Percentiles rank a stretch among this genome's conserved stretches.
Conservation (phyloP, 148 eudicot genomes). For the Agrostemma githago region DNA sequence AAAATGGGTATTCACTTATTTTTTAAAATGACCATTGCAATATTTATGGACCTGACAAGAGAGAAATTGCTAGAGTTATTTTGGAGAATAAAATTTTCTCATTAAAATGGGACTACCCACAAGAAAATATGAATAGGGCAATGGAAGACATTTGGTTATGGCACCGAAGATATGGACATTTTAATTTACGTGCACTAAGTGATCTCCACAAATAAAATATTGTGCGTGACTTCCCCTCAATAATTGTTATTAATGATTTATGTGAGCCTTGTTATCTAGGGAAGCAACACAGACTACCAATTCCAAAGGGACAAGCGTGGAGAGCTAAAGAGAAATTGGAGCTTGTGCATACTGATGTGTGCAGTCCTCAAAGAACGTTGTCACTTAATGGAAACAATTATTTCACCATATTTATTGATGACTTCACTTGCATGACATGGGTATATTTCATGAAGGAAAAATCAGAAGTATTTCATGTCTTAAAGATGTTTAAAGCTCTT, state of each 20-base stretch:
- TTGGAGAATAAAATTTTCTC: too few relatives aligned
- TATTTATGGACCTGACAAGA: too few relatives aligned
- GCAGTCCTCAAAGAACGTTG: conserved; percentile 1
- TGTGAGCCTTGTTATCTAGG: conserved; percentile 16
- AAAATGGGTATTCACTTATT: too few relatives aligned
- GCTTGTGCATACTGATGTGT: conserved; percentile 10
- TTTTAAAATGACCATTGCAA: too few relatives aligned
- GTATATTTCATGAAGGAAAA: conserved; percentile 14
- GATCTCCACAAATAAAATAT: too few relatives aligned
- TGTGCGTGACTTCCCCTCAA: too few relatives aligned
- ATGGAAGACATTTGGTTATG: too few relatives aligned
- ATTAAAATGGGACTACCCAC: not conserved
- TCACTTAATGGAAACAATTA: not conserved
- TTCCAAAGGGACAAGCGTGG: conserved; percentile 9
- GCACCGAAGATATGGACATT: too few relatives aligned
- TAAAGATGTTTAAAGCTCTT: conserved; percentile 1
- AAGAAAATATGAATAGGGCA: too few relatives aligned
- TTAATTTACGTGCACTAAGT: too few relatives aligned
- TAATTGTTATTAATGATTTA: too few relatives aligned
- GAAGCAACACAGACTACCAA: not conserved
- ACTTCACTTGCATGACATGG: conserved; percentile 14
- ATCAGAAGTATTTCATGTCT: conserved; percentile 1
- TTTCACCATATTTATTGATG: conserved; percentile 9
- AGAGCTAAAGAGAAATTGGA: conserved; percentile 13
- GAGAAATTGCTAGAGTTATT: too few relatives aligned